Evolutionary conservation across 257 asterid genomes (phyloP).

Genomic region (Craterostigma plantagineum): DNA sequence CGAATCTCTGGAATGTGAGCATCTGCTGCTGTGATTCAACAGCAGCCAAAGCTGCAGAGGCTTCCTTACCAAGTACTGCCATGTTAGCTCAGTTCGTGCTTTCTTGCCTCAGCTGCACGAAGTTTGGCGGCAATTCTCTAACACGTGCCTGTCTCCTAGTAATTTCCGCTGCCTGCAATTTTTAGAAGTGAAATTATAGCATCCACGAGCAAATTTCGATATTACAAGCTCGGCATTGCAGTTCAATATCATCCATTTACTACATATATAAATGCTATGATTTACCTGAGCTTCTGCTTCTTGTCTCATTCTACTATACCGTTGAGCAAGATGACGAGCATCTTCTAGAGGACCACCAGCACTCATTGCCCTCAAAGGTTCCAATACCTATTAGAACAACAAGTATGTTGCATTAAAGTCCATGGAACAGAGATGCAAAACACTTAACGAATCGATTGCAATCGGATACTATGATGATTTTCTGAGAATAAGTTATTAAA

Average conservation of each 20-base stretch:
- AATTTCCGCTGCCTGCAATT: conserved; percentile 76
- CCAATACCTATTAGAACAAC: conserved; percentile 44
- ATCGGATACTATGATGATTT: too few relatives aligned
- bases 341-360: conserved; percentile 77
- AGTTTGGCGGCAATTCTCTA: conserved; percentile 86
- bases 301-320: conserved; percentile 93
- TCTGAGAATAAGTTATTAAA: too few relatives aligned
- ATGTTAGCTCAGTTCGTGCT: conserved; percentile 88
- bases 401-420: not conserved
- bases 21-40: conserved; percentile 98
- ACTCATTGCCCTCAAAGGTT: conserved; percentile 88
- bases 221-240: too few relatives aligned
- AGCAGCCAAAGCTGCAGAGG: conserved; percentile 79
- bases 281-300: conserved; percentile 95
- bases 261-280: conserved; percentile 4
- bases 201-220: too few relatives aligned
- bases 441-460: too few relatives aligned
- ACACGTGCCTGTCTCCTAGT: conserved; percentile 88
- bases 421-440: not conserved
- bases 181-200: conserved; percentile 9
- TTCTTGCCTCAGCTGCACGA: conserved; percentile 79
- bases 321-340: conserved; percentile 99
- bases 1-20: conserved; percentile 87
- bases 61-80: conserved; percentile 98
- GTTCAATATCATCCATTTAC: conserved; percentile 1